Base-by-base conservation (phyloP, 164 flowering plant species). In the Chloranthus sessilifolius region DNA sequence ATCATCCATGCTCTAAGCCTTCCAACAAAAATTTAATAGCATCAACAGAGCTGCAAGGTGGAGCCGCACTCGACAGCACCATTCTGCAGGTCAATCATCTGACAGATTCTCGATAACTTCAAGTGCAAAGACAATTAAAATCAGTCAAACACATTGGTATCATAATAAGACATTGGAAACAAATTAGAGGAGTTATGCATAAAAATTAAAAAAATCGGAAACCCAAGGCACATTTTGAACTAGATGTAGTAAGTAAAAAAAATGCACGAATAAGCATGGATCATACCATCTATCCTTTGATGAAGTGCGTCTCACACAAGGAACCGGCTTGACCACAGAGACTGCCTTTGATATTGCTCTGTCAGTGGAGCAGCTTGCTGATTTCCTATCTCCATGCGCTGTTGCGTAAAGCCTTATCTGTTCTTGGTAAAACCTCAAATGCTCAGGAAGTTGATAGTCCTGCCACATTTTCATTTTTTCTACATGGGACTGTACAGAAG, bases 301-400 rank as follows among this genome's bases (percentile, higher is more conserved):
- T 40, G 46, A 25, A 38, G 61, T 52, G 51, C 50, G 64, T 55
- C 47, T 88, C 97, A 88, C 96, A 83, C 95, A 41, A 78, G 74
- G 67, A 76, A 77, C 48, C 67, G 79, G 66, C 83, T 77, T 36
- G 80, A 56, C 97, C 83, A 83, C 30, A 68, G 57, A 47, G 96
- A 72, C 55, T 75, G 84, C 51, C 96, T 96, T 45, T 71, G 85
- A 72, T 79, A 72, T 47, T 82, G 84, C 63, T 87, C 82, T 14
- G 74, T 82, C 54, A 63, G 60, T 24, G 77, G 61, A 41, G 59
- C 52, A 47, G 67, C 42, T 40, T 69, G 79, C 59, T 76, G 80
- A 60, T 71, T 70, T 59, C 61, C 83, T 45, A 65, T 68, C 58
- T 70, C 55, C 25, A n/a, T 52, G 40, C 58, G 72, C 42, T 58